Percentiles rank a stretch among this genome's conserved stretches.
Conservation (phyloP, 192 early-diverging fungal genomes). For the Coemansia sp. region DNA sequence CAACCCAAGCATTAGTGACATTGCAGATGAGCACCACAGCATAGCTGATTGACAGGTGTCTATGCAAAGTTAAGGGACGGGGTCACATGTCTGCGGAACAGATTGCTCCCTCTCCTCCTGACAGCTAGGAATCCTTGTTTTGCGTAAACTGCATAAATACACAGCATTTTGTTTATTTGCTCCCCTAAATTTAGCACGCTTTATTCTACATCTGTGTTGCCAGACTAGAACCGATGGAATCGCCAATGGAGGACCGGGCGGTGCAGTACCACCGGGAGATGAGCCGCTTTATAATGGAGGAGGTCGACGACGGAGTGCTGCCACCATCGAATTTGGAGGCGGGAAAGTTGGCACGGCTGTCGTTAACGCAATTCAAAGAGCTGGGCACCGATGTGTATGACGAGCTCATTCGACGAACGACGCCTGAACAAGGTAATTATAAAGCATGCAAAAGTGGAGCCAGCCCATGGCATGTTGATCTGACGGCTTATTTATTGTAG, state of each 20-base stretch:
- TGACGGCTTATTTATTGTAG: background rate
- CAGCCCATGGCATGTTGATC: too few species aligned
- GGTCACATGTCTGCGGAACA: conserved; percentile 4
- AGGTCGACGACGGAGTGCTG: conserved; percentile 39
- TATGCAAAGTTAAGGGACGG: background rate
- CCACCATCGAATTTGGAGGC: conserved; percentile 37
- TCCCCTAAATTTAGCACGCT: too few species aligned
- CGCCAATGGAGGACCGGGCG: conserved; percentile 47
- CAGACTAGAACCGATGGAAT: background rate
- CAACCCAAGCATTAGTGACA: too few species aligned
- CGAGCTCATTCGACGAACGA: conserved; percentile 72
- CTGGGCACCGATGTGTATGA: conserved; percentile 96
- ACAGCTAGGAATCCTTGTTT: too few species aligned
- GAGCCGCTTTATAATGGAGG: conserved; percentile 46
- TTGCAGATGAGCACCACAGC: too few species aligned
- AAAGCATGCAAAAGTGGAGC: background rate
- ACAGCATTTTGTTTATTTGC: too few species aligned
- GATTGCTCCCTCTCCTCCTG: too few species aligned
- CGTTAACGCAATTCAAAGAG: conserved; percentile 86
- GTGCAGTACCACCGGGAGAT: conserved; percentile 52
- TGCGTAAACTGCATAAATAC: too few species aligned
- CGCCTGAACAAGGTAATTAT: conserved; percentile 12
- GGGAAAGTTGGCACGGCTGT: conserved; percentile 72
- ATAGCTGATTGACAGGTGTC: too few species aligned
- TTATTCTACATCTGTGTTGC: too few species aligned